phyloP scores from a whole-genome alignment of 768 basidiomycete genomes.

The Lactifluus pinguis region DNA sequence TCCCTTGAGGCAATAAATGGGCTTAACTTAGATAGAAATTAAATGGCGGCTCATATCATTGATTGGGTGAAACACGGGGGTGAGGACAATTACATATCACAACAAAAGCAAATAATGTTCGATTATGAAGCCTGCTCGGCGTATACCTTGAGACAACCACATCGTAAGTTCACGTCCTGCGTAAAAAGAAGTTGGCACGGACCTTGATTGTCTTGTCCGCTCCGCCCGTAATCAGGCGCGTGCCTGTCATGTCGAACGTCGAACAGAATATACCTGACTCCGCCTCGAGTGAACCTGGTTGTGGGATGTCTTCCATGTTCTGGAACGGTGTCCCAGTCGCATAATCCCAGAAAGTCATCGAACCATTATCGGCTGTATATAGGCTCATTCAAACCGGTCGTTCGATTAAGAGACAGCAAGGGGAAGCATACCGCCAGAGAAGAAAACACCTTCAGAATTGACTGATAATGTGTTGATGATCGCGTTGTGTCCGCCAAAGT shows the following conservation, averaged over 20 bases:
- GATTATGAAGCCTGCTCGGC: conserved; percentile 56
- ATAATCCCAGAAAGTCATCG: conserved; percentile 91
- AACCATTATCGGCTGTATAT: conserved; percentile 79
- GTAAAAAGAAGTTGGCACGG: conserved; percentile 19
- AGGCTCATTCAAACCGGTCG: neutral
- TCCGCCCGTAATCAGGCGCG: conserved; percentile 87
- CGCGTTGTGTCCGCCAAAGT: conserved; percentile 92
- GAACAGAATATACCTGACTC: conserved; percentile 97
- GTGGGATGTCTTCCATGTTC: conserved; percentile 85
- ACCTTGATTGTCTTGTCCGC: conserved; percentile 99
- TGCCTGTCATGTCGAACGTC: conserved; percentile 93
- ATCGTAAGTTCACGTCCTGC: neutral
- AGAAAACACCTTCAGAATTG: conserved; percentile 93
- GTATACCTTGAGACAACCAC: conserved; percentile 39
- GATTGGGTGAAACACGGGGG: neutral
- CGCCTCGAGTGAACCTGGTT: conserved; percentile 96
- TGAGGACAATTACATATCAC: neutral
- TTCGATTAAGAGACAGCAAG: neutral
- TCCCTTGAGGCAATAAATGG: neutral
- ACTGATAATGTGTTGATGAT: conserved; percentile 95
- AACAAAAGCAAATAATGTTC: neutral
- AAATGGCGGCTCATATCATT: neutral
- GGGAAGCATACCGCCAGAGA: conserved; percentile 73
- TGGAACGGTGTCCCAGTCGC: conserved; percentile 93
- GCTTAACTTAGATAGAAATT: neutral